These are phyloP conservation scores for Articulospora tetracladia DNA, from an alignment of 495 filamentous ascomycete species.

Conservation along the genomic window DNA sequence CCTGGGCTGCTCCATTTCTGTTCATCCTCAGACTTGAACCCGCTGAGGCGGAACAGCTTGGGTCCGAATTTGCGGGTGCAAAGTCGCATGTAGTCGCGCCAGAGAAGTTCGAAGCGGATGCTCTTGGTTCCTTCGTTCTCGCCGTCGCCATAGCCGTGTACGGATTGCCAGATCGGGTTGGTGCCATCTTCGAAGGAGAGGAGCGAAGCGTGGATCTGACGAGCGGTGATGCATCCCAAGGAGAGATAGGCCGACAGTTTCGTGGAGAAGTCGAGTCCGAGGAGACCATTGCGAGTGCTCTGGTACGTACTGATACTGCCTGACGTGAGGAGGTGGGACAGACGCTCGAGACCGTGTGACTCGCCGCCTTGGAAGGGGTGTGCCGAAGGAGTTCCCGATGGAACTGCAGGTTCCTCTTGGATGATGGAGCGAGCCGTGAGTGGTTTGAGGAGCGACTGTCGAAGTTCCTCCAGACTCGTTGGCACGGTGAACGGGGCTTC, in stretches of 20 bases:
- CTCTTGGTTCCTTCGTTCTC: constrained; percentile 64
- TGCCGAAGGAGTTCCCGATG: constrained; percentile 44
- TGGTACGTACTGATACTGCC: constrained; percentile 59
- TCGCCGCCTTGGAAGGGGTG: constrained; percentile 69
- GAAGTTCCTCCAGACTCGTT: constrained; percentile 40
- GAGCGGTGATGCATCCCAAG: constrained; percentile 62
- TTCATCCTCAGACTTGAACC: constrained; percentile 45
- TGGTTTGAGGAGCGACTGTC: constrained; percentile 49
- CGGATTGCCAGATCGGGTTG: constrained; percentile 7
- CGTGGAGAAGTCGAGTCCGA: constrained; percentile 64
- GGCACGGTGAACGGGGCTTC: constrained; percentile 57
- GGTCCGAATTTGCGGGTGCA: constrained; percentile 60
- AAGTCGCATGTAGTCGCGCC: constrained; percentile 74
- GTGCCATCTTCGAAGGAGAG: constrained; percentile 55
- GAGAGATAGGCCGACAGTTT: constrained; percentile 68
- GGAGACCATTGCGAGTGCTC: constrained; percentile 61
- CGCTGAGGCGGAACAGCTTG: constrained; percentile 55
- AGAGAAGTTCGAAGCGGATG: constrained; percentile 67
- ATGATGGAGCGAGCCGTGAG: constrained; percentile 36
- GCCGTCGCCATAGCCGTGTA: constrained; percentile 49
- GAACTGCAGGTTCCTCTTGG: constrained; percentile 37
- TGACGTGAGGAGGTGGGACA: constrained; percentile 53
- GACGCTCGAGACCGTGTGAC: constrained; percentile 44
- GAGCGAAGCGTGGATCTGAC: constrained; percentile 60
- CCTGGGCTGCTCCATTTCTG: constrained; percentile 35